Conservation (phyloP, 2,329 filamentous ascomycete genomes). For the Chaetomium strumarium region DNA sequence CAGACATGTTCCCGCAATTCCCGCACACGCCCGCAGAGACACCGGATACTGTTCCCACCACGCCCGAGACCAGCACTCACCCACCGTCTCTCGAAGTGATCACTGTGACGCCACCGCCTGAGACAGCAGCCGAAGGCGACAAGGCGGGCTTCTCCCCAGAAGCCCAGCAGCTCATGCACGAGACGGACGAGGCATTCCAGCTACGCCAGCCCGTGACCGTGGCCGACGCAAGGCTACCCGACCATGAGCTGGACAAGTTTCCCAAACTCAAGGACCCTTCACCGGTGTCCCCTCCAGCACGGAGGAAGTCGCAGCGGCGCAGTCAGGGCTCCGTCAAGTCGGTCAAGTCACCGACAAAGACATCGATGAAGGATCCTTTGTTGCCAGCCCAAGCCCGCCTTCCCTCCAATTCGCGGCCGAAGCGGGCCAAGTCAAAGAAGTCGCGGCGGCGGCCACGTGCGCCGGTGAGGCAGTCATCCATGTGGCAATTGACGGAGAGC, state of each 20-base stretch:
- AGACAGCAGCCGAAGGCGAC: neutral
- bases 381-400: constrained; percentile 25
- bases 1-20: constrained; percentile 10
- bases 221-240: constrained; percentile 31
- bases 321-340: constrained; percentile 22
- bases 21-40: constrained; percentile 3
- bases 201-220: constrained; percentile 39
- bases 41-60: constrained; percentile 1
- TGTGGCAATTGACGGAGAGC: constrained; percentile 52
- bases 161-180: constrained; percentile 41
- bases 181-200: constrained; percentile 47
- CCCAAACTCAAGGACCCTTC: constrained; percentile 9
- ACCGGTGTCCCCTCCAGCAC: constrained; percentile 9
- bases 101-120: constrained; percentile 1
- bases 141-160: constrained; percentile 28
- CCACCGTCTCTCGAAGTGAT: constrained; percentile 4
- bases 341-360: constrained; percentile 22
- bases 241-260: constrained; percentile 16
- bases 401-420: constrained; percentile 31
- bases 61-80: constrained; percentile 1
- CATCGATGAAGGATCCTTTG: constrained; percentile 22
- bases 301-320: constrained; percentile 22
- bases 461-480: constrained; percentile 31
- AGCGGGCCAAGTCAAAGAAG: constrained; percentile 39
- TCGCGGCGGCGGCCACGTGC: constrained; percentile 25